phyloP scores from a whole-genome alignment of 257 asterid species.

The Rauvolfia tetraphylla region DNA sequence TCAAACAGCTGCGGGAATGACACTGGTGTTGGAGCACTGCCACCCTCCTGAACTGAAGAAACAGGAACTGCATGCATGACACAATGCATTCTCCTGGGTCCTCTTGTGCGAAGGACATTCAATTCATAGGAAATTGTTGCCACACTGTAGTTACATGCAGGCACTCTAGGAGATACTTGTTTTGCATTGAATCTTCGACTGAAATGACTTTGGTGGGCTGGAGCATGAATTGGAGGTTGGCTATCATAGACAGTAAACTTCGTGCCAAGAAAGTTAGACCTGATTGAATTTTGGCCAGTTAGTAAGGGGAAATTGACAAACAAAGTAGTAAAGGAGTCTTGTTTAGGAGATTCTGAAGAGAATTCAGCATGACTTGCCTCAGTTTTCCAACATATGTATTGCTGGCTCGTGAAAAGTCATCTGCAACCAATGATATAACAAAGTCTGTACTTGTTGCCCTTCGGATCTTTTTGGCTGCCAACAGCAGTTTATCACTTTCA shows the following conservation, averaged over 20 bases:
- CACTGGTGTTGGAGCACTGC: conserved; percentile 77
- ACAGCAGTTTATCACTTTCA: conserved; percentile 62
- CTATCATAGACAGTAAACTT: conserved; percentile 80
- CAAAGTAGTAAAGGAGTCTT: not conserved
- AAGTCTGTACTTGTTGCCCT: conserved; percentile 86
- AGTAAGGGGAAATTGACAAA: not conserved
- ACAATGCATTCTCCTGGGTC: conserved; percentile 88
- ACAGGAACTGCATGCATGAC: conserved; percentile 68
- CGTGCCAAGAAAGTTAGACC: conserved; percentile 92
- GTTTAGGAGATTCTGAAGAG: not conserved
- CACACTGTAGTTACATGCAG: conserved; percentile 58
- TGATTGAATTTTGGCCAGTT: conserved; percentile 27
- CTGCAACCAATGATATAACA: conserved; percentile 72
- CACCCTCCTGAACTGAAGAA: conserved; percentile 79
- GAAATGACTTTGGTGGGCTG: conserved; percentile 38
- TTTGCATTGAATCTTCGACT: conserved; percentile 67
- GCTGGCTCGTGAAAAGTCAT: conserved; percentile 90
- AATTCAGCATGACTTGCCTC: conserved; percentile 34
- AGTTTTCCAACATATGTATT: conserved; percentile 82
- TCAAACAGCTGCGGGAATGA: conserved; percentile 45
- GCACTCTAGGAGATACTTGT: conserved; percentile 78
- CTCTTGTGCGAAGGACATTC: conserved; percentile 88
- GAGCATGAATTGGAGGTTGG: conserved; percentile 59
- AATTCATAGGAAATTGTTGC: conserved; percentile 73
- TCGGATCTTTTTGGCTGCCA: conserved; percentile 77